These are phyloP conservation scores for Ceratorhiza oryzae-sativae DNA, from an alignment of 1,284 basidiomycete genomes.

Conservation along the genomic window DNA sequence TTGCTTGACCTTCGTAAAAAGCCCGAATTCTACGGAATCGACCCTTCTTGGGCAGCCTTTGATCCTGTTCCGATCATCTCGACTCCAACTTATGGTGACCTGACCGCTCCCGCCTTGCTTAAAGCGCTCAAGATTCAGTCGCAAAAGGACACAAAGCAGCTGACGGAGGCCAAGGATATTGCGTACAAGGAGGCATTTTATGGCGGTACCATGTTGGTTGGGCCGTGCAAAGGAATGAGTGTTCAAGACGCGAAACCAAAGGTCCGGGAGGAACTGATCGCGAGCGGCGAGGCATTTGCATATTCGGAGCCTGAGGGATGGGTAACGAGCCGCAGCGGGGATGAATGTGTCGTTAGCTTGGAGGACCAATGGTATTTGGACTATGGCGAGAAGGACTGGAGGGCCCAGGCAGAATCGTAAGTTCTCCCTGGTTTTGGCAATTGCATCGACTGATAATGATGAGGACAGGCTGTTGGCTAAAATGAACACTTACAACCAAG, in stretches of 20 bases:
- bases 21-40: conserved; percentile 95
- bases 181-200: conserved; percentile 99
- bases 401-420: conserved; percentile 82
- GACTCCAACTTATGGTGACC: conserved; percentile 90
- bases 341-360: conserved; percentile 97
- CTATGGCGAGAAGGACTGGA: conserved; percentile 93
- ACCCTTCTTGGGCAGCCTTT: conserved; percentile 86
- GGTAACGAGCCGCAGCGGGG: conserved; percentile 87
- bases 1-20: conserved; percentile 95
- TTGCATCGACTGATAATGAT: background rate
- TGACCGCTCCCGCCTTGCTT: conserved; percentile 88
- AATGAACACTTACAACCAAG: conserved; percentile 90
- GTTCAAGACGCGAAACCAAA: conserved; percentile 93
- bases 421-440: conserved; percentile 46
- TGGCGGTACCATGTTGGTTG: conserved; percentile 87
- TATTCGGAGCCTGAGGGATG: conserved; percentile 97
- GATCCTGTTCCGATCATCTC: conserved; percentile 89
- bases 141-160: conserved; percentile 91
- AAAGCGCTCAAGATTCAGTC: conserved; percentile 95
- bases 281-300: conserved; percentile 77
- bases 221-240: conserved; percentile 84
- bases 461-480: conserved; percentile 70
- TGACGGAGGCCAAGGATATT: conserved; percentile 96
- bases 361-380: conserved; percentile 99
- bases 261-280: conserved; percentile 87